Evolutionary conservation across 2,329 filamentous ascomycete species (phyloP).

Genomic region (Calonectria pauciramosa): DNA sequence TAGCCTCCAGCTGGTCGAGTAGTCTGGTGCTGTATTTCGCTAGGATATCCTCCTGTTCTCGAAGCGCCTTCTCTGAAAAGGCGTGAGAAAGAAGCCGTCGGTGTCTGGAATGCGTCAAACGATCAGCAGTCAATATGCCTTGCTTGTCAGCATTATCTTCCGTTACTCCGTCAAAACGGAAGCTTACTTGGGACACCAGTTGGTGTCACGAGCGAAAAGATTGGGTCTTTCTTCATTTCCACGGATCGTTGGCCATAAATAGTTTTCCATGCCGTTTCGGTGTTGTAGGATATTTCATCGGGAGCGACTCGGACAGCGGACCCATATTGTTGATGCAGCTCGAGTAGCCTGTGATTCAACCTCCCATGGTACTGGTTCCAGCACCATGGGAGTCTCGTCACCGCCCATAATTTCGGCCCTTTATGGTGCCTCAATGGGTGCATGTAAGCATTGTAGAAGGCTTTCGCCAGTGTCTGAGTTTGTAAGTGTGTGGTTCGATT

Average conservation of each 20-base stretch:
- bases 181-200: conserved; percentile 36
- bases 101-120: conserved; percentile 32
- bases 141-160: neutral
- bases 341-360: conserved; percentile 31
- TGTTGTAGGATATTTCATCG: conserved; percentile 35
- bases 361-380: conserved; percentile 35
- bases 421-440: conserved; percentile 32
- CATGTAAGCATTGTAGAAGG: conserved; percentile 29
- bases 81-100: conserved; percentile 35
- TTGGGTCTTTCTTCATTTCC: conserved; percentile 37
- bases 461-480: neutral
- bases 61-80: conserved; percentile 38
- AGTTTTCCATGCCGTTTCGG: conserved; percentile 32
- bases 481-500: neutral
- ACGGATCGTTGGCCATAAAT: conserved; percentile 34
- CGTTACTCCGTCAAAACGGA: neutral
- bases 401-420: conserved; percentile 34
- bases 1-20: conserved; percentile 26
- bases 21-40: conserved; percentile 34
- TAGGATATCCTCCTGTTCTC: conserved; percentile 35
- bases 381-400: conserved; percentile 34
- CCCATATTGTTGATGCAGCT: conserved; percentile 35
- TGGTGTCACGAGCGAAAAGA: conserved; percentile 37
- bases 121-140: conserved; percentile 40
- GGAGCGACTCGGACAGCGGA: conserved; percentile 34